phyloP scores from a whole-genome alignment of 2,329 filamentous ascomycete genomes.

The Fusarium palustre region DNA sequence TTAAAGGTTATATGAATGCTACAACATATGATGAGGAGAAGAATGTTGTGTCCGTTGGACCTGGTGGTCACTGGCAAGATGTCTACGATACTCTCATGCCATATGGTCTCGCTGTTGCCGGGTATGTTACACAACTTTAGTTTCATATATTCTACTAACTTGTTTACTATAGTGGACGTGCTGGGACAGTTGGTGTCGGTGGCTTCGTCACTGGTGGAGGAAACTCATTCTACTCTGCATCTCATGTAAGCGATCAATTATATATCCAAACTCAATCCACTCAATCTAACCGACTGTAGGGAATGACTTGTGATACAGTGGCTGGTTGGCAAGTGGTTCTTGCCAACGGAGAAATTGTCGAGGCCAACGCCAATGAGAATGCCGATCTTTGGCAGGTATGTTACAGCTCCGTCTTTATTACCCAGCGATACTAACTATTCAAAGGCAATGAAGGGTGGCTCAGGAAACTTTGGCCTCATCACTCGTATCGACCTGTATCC shows the following conservation, averaged over 20 bases:
- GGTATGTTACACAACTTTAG: conserved; percentile 3
- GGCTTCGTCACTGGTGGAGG: conserved; percentile 54
- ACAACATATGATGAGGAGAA: conserved; percentile 48
- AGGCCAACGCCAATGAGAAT: conserved; percentile 55
- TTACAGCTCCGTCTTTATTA: neutral
- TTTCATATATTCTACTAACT: neutral
- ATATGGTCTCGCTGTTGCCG: conserved; percentile 50
- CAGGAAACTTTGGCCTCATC: conserved; percentile 58
- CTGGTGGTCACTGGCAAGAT: conserved; percentile 53
- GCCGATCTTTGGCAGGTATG: conserved; percentile 56
- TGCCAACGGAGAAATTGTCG: conserved; percentile 56
- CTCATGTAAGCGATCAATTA: conserved; percentile 28
- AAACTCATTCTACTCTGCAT: conserved; percentile 52
- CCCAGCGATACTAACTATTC: neutral
- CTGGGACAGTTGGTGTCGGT: conserved; percentile 52
- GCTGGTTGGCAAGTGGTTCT: conserved; percentile 59
- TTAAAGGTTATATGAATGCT: conserved; percentile 47
- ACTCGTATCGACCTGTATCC: conserved; percentile 52
- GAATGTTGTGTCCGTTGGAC: conserved; percentile 50
- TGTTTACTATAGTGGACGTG: conserved; percentile 46
- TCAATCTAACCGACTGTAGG: conserved; percentile 15
- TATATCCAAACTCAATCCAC: rapidly evolving
- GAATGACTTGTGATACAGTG: conserved; percentile 56
- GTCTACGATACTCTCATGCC: conserved; percentile 53
- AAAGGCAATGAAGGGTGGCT: conserved; percentile 60